Evolutionary conservation across 176 grass and related monocot species (phyloP).

Genomic region (Triticum turgidum): DNA sequence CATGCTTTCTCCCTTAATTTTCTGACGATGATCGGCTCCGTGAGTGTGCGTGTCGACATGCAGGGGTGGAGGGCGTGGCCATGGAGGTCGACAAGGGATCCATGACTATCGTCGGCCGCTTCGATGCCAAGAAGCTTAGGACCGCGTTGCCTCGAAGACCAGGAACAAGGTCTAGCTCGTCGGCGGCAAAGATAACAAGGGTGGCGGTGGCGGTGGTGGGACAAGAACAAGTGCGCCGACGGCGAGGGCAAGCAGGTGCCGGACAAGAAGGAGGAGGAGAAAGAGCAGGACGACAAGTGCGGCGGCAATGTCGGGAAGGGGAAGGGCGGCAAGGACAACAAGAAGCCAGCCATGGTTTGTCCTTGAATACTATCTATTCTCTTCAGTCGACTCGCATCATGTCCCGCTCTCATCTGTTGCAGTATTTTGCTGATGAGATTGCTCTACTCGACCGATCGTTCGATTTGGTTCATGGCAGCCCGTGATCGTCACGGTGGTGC

Average conservation of each 20-base stretch:
- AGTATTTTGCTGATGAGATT: not conserved
- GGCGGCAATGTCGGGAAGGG: conserved; percentile 6
- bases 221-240: not conserved
- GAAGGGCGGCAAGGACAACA: conserved; percentile 36
- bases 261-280: not conserved
- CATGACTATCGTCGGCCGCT: not conserved
- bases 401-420: too few relatives aligned
- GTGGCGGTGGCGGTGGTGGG: not conserved
- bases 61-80: not conserved
- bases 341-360: conserved; percentile 28
- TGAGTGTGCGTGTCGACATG: too few relatives aligned
- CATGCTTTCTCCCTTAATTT: too few relatives aligned
- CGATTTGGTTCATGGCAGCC: conserved; percentile 15
- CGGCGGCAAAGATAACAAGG: not conserved
- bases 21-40: too few relatives aligned
- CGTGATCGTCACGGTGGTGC: conserved; percentile 55
- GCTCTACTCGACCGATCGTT: not conserved
- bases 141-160: conserved; percentile 59
- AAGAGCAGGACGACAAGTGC: not conserved
- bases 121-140: conserved; percentile 53
- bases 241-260: conserved; percentile 22
- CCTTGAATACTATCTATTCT: not conserved
- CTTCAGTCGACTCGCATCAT: not conserved
- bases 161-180: conserved; percentile 72
- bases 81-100: not conserved